Evolutionary conservation across 805 yeast genomes (phyloP).

Genomic region (Yarrowia divulgata): DNA sequence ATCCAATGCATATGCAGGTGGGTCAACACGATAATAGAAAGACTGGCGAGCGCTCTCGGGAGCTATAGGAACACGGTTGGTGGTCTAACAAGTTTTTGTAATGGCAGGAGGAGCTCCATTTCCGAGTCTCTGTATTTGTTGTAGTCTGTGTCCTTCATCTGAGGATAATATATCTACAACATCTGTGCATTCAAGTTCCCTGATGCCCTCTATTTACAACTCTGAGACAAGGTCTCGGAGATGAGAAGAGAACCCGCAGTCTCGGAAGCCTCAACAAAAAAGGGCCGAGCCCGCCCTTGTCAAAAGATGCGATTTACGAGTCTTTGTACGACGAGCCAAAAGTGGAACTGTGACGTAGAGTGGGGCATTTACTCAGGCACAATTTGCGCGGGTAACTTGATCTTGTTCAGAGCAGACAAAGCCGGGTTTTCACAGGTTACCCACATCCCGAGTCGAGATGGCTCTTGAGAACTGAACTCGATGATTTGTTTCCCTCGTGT

Average conservation of each 20-base stretch:
- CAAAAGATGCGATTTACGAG: not conserved
- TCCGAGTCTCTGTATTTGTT: no score
- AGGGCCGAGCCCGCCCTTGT: not conserved
- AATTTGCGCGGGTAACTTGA: not conserved
- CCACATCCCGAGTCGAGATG: no score
- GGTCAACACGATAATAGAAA: not conserved
- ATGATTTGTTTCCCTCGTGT: no score
- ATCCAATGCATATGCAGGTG: conserved; percentile 27
- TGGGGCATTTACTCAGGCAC: no score
- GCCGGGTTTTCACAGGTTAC: no score
- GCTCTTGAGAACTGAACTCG: no score
- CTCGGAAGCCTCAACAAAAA: not conserved
- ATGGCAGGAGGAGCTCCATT: no score
- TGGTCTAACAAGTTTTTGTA: not conserved
- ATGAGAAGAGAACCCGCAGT: not conserved
- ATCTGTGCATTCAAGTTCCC: not conserved
- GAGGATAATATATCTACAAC: no score
- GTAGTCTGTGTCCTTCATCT: no score
- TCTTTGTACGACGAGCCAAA: not conserved
- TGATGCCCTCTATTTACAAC: no score
- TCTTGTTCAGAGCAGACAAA: not conserved
- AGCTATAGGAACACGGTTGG: not conserved
- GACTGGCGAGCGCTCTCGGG: not conserved
- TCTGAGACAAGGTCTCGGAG: conserved; percentile 27
- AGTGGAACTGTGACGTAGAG: conserved; percentile 1